These are phyloP conservation scores for Termitomyces sp. DNA, from an alignment of 768 basidiomycete species.

Conservation along the genomic window DNA sequence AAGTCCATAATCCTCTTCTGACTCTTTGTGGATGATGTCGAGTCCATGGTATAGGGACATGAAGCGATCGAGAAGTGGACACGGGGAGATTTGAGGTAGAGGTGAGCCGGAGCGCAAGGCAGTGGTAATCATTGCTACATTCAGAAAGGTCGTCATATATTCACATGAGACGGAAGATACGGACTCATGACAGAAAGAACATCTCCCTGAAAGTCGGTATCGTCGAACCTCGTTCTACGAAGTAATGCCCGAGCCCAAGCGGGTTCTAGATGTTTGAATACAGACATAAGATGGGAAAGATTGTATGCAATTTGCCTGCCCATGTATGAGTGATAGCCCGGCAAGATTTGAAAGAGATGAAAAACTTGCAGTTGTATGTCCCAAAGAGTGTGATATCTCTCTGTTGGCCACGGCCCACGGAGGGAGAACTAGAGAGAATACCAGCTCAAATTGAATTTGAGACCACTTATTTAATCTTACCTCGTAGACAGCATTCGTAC, in stretches of 20 bases:
- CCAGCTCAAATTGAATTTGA: not conserved
- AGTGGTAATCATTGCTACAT: slow-evolving; percentile 66
- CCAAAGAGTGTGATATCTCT: slow-evolving; percentile 65
- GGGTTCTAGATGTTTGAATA: slow-evolving; percentile 65
- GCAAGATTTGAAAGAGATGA: not conserved
- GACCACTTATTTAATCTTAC: slow-evolving; percentile 23
- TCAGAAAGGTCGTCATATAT: not conserved
- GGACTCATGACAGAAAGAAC: slow-evolving; percentile 75
- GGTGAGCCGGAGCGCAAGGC: slow-evolving; percentile 69
- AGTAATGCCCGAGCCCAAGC: slow-evolving; percentile 77
- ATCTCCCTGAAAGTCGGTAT: slow-evolving; percentile 81
- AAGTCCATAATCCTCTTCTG: slow-evolving; percentile 70
- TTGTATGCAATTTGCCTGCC: slow-evolving; percentile 61
- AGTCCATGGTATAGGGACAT: slow-evolving; percentile 47
- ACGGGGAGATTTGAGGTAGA: slow-evolving; percentile 83
- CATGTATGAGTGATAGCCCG: not conserved
- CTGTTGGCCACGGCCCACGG: slow-evolving; percentile 73
- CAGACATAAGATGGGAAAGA: slow-evolving; percentile 68
- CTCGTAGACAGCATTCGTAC: slow-evolving; percentile 61
- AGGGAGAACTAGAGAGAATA: slow-evolving; percentile 58
- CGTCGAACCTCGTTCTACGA: slow-evolving; percentile 65
- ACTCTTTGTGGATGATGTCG: slow-evolving; percentile 63
- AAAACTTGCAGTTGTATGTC: slow-evolving; percentile 58
- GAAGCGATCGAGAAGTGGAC: slow-evolving; percentile 52
- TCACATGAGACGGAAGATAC: slow-evolving; percentile 11